Evolutionary conservation across 2,329 filamentous ascomycete genomes (phyloP).

Genomic region (Tolypocladium tundrense): DNA sequence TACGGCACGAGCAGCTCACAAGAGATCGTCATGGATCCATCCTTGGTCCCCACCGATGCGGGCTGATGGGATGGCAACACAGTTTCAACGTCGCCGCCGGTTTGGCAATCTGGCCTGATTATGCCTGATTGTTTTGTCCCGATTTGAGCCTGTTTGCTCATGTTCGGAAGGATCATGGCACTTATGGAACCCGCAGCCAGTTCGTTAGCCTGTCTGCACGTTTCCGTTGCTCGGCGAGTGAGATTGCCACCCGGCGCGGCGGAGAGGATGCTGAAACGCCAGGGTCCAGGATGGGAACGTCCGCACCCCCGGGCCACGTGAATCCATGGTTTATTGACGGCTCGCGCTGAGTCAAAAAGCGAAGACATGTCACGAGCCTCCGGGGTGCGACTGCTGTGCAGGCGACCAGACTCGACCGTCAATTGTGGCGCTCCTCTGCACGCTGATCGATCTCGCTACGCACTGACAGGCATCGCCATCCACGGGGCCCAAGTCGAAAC

Average conservation of each 20-base stretch:
- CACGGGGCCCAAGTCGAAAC: not conserved
- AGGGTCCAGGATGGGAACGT: not conserved
- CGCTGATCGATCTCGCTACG: not conserved
- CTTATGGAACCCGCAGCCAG: not conserved
- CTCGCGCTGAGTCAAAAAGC: not conserved
- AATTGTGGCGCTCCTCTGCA: not conserved
- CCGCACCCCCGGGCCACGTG: not conserved
- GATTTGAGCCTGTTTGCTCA: not conserved
- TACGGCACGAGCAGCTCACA: too few species aligned
- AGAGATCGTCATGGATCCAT: too few species aligned
- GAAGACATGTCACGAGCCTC: not conserved
- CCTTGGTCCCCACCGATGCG: too few species aligned
- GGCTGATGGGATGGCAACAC: too few species aligned
- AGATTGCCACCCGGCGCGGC: not conserved
- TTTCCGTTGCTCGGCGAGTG: not conserved
- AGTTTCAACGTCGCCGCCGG: too few species aligned
- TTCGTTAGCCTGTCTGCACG: not conserved
- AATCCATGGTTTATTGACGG: not conserved
- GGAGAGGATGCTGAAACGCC: slow-evolving; percentile 2
- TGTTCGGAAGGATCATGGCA: not conserved
- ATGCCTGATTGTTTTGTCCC: not conserved
- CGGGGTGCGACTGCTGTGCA: not conserved
- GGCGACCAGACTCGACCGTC: not conserved
- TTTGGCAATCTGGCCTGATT: not conserved
- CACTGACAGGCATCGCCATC: not conserved